Conservation (phyloP, 768 basidiomycete genomes). For the Russula foetens region DNA sequence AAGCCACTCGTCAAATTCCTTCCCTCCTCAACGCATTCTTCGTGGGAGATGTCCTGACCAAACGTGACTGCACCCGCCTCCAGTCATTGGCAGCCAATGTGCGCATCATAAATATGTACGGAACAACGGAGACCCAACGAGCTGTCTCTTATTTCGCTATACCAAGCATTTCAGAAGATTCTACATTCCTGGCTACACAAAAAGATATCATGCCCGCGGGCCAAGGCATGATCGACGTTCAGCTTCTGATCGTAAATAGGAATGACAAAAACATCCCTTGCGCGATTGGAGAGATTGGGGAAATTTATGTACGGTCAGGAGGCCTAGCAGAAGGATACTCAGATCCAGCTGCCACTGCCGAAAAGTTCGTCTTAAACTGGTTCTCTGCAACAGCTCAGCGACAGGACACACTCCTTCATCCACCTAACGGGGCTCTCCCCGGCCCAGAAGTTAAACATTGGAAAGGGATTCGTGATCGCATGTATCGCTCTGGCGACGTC, state of each 20-base stretch:
- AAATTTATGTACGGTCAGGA: constrained; percentile 96
- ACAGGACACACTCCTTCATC: constrained; percentile 67
- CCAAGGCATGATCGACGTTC: constrained; percentile 95
- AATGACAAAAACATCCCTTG: constrained; percentile 78
- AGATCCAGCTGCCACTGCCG: constrained; percentile 69
- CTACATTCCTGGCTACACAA: constrained; percentile 85
- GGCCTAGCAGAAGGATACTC: constrained; percentile 94
- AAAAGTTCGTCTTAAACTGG: constrained; percentile 96
- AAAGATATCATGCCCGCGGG: constrained; percentile 99
- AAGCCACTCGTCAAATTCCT: constrained; percentile 75
- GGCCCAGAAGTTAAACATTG: constrained; percentile 76
- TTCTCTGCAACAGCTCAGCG: constrained; percentile 50
- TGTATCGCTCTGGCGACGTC: constrained; percentile 97
- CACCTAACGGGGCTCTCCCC: constrained; percentile 38
- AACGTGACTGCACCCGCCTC: constrained; percentile 91
- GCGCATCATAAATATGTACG: constrained; percentile 98
- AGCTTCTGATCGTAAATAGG: constrained; percentile 92
- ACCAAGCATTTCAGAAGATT: constrained; percentile 73
- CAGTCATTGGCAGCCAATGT: constrained; percentile 91
- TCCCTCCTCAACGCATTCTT: constrained; percentile 90
- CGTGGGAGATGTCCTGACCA: constrained; percentile 98
- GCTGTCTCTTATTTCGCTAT: constrained; percentile 97
- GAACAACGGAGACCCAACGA: constrained; percentile 97
- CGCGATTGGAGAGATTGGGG: constrained; percentile 93
- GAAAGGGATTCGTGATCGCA: constrained; percentile 93